Evolutionary conservation across 2,329 filamentous ascomycete genomes (phyloP).

Genomic region (Akanthomyces lecanii): DNA sequence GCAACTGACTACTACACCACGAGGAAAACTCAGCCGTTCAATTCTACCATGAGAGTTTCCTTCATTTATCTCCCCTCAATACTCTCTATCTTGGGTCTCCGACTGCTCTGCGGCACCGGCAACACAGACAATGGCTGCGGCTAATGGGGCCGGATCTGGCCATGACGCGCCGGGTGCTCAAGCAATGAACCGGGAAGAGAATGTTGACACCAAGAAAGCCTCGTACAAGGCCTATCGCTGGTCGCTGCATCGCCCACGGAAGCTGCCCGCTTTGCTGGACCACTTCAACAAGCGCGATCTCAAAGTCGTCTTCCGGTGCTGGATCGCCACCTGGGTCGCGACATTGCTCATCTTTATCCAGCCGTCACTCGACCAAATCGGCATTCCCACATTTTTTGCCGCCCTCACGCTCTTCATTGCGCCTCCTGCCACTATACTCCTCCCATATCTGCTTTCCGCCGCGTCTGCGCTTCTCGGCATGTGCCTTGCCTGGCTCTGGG

Average conservation of each 20-base stretch:
- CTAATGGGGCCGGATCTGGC: too few relatives aligned
- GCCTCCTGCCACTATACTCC: conserved; percentile 42
- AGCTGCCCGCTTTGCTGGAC: conserved; percentile 30
- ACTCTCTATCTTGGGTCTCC: too few relatives aligned
- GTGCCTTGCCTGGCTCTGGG: conserved; percentile 46
- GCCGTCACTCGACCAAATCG: conserved; percentile 37
- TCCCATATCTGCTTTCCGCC: conserved; percentile 40
- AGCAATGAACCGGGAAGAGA: too few relatives aligned
- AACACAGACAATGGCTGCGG: too few relatives aligned
- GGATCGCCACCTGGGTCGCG: conserved; percentile 41
- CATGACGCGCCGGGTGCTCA: too few relatives aligned
- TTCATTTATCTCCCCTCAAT: too few relatives aligned
- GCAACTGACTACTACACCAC: too few relatives aligned
- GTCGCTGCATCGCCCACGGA: background rate
- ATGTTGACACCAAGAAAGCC: too few relatives aligned
- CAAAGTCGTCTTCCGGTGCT: conserved; percentile 44
- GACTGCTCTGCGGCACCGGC: too few relatives aligned
- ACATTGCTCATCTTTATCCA: conserved; percentile 43
- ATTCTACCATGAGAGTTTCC: too few relatives aligned
- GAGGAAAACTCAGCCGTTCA: too few relatives aligned
- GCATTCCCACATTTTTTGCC: conserved; percentile 43
- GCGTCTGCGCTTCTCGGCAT: conserved; percentile 43
- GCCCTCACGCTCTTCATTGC: conserved; percentile 39
- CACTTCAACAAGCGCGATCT: conserved; percentile 45
- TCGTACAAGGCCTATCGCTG: background rate